Evolutionary conservation across 179 eudicot species (phyloP).

Genomic region (Camellia oleifera): DNA sequence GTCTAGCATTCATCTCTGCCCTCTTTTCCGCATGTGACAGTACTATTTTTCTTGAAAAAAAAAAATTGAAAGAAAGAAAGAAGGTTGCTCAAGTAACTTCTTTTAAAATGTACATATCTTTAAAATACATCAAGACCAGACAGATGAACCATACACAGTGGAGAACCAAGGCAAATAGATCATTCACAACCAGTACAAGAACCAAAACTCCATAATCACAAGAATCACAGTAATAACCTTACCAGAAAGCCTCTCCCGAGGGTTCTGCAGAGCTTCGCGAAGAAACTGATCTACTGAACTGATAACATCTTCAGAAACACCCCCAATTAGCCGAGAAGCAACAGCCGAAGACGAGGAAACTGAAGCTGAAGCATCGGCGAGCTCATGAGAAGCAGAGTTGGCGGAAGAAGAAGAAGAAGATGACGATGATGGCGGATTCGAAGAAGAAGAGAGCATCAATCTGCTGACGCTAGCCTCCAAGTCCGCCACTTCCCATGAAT

Average conservation of each 20-base stretch:
- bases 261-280: constrained; percentile 90
- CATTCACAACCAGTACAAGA: background rate
- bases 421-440: constrained; percentile 14
- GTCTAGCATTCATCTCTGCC: too few species aligned
- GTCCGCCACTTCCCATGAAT: constrained; percentile 98
- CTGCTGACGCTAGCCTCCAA: constrained; percentile 76
- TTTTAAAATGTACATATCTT: too few species aligned
- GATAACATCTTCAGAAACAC: constrained; percentile 50
- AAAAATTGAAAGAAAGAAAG: too few species aligned
- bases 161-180: background rate
- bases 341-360: constrained; percentile 12
- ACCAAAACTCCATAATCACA: background rate
- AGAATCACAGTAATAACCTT: constrained; percentile 2
- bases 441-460: constrained; percentile 47
- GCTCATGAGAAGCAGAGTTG: constrained; percentile 26
- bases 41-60: too few species aligned
- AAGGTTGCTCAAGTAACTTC: too few species aligned
- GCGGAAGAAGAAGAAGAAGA: constrained; percentile 18
- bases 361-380: constrained; percentile 25
- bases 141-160: background rate
- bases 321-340: constrained; percentile 18
- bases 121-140: background rate
- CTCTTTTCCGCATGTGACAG: too few species aligned
- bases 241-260: constrained; percentile 93
- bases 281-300: constrained; percentile 90